These are phyloP conservation scores for Calycina marina DNA, from an alignment of 2,329 filamentous ascomycete genomes.

Conservation along the genomic window DNA sequence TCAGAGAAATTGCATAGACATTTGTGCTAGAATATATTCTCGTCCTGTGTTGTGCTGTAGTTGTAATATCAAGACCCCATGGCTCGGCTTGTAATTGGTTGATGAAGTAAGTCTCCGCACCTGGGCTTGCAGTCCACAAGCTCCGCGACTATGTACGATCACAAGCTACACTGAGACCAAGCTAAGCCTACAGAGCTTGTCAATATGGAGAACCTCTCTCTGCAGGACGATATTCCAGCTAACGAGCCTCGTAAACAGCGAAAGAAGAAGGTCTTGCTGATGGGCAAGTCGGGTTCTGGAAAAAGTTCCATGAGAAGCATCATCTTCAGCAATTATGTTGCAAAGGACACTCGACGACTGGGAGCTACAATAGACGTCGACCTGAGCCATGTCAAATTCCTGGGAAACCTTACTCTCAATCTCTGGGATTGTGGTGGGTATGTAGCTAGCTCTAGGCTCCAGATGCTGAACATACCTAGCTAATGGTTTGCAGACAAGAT, in stretches of 20 bases:
- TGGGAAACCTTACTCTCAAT: conserved; percentile 93
- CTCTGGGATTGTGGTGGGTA: conserved; percentile 95
- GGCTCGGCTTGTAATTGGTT: no score
- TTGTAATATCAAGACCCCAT: no score
- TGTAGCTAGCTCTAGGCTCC: conserved; percentile 19
- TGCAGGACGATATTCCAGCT: no score
- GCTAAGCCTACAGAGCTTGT: no score
- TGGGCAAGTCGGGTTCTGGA: conserved; percentile 94
- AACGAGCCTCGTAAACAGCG: conserved; percentile 43
- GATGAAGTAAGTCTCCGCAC: no score
- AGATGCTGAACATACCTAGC: conserved; percentile 1
- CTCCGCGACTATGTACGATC: no score
- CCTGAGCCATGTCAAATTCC: conserved; percentile 95
- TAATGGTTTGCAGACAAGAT: conserved; percentile 53
- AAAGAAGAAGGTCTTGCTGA: conserved; percentile 76
- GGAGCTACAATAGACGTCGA: conserved; percentile 98
- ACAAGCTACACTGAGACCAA: no score
- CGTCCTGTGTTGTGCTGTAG: no score
- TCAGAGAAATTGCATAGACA: no score
- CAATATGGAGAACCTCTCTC: no score
- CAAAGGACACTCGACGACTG: conserved; percentile 80
- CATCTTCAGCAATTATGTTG: conserved; percentile 98
- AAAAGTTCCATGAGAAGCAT: conserved; percentile 98
- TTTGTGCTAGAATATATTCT: no score
- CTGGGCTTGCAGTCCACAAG: no score